A percentile compares a stretch with the other conserved stretches of the same genome.
Evolutionary conservation across 768 basidiomycete genomes (phyloP).

Genomic region (Leccinum obscurum): DNA sequence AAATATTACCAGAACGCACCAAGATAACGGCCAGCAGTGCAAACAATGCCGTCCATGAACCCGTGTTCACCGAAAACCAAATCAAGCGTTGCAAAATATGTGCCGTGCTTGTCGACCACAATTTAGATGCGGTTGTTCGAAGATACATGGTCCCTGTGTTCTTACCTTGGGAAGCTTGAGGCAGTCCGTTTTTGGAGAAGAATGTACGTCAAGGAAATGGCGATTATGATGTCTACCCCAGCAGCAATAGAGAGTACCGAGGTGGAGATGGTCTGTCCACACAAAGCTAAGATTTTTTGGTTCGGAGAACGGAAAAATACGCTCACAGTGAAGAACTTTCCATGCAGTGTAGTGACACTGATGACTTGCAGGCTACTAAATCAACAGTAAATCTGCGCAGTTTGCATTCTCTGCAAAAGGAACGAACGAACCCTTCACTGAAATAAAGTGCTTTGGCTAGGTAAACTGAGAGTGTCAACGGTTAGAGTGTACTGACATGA

Average conservation of each 20-base stretch:
- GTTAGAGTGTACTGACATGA: neutral
- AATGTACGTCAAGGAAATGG: slow-evolving; percentile 7
- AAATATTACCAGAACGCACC: slow-evolving; percentile 3
- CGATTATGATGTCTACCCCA: slow-evolving; percentile 7
- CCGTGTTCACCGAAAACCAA: slow-evolving; percentile 19
- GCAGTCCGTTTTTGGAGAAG: neutral
- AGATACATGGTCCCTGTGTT: neutral
- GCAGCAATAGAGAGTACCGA: slow-evolving; percentile 1
- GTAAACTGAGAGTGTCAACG: slow-evolving; percentile 4
- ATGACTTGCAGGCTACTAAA: slow-evolving; percentile 1
- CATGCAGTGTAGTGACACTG: neutral
- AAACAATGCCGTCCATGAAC: slow-evolving; percentile 50
- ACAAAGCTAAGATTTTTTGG: neutral
- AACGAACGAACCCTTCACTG: slow-evolving; percentile 5
- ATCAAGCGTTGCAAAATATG: slow-evolving; percentile 10
- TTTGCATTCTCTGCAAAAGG: neutral
- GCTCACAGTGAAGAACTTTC: neutral
- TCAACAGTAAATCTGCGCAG: neutral
- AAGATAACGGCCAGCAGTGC: slow-evolving; percentile 39
- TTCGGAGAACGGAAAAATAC: neutral
- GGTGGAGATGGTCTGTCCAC: neutral
- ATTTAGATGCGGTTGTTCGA: neutral
- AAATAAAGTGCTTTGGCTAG: neutral
- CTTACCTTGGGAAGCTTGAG: neutral
- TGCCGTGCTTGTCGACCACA: slow-evolving; percentile 3